Evolutionary conservation across 2,329 filamentous ascomycete genomes (phyloP).

Genomic region (Aspergillus sp.): DNA sequence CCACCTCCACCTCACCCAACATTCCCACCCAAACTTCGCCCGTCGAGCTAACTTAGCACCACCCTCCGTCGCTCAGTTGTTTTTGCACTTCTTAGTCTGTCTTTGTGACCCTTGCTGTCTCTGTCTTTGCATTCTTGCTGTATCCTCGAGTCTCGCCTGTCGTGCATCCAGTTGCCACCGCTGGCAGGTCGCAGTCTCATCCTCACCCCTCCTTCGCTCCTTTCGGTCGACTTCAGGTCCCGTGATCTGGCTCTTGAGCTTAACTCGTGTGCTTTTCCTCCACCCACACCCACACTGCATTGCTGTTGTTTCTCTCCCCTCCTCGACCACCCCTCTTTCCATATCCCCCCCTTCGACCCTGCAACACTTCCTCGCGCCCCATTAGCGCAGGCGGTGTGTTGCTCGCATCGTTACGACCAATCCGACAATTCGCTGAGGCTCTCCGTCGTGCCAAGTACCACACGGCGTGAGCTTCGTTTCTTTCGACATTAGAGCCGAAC

Average conservation of each 20-base stretch:
- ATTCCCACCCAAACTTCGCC: constrained; percentile 7
- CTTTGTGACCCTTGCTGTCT: constrained; percentile 2
- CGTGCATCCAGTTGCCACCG: background rate
- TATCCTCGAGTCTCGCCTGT: background rate
- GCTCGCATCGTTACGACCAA: constrained; percentile 31
- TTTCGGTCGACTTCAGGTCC: constrained; percentile 10
- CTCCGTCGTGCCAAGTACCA: constrained; percentile 37
- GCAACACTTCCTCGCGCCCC: constrained; percentile 14
- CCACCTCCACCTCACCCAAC: constrained; percentile 3
- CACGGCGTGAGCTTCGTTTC: constrained; percentile 34
- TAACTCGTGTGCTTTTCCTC: constrained; percentile 12
- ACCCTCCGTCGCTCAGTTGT: background rate
- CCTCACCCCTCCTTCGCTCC: constrained; percentile 8
- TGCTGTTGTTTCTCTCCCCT: background rate
- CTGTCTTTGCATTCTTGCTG: background rate
- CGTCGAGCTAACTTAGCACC: background rate
- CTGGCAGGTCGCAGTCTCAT: constrained; percentile 10
- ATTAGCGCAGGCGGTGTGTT: constrained; percentile 42
- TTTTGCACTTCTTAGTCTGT: constrained; percentile 6
- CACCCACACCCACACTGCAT: constrained; percentile 9
- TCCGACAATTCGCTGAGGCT: constrained; percentile 24
- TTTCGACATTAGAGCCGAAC: constrained; percentile 28
- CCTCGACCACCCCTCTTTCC: constrained; percentile 6
- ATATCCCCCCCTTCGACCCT: constrained; percentile 8
- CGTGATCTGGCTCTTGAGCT: constrained; percentile 15